Evolutionary conservation across 1,284 basidiomycete species (phyloP), one percentile per base, ranked within the genome.

Genomic region (Ustilago loliicola): DNA sequence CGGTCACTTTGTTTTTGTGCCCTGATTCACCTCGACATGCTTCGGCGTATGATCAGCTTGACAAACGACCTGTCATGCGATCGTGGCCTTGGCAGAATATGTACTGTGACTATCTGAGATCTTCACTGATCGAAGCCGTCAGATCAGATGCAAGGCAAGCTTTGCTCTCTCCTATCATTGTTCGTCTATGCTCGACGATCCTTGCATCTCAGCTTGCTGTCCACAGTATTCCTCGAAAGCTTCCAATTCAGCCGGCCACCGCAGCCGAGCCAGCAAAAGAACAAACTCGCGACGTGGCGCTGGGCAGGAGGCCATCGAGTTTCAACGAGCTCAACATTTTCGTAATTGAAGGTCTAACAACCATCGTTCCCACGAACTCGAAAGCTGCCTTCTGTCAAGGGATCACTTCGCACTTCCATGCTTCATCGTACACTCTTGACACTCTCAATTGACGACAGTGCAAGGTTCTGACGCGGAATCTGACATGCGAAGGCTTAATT

Each of bases 201-300:
- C 51, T 59, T 65, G 55, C 63, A 52, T 36, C 34, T 45, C 36
- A 52, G 48, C 54, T 23, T 25, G 65, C 51, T 61, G 58, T 21
- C 48, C 5, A 19, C 2, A 25, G 48, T 55, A 68, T 68, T 68
- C 66, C 66, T 53, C 48, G 60, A 68, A 63, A 19, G 6, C 27
- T 62, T 68, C 60, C 55, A 55, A n/a, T 23, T 50, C 27, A 7
- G 15, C 48, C 45, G 45, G 45, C 21, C 45, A 47, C 45, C 36
- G 36, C 45, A 47, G 17, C 45, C 45, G 45, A 47, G 45, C n/a
- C 40, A 30, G 2, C 25, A 15, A 15, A 29, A n/a, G 15, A 21
- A 7, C 1, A 32, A 30, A 10, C 21, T 58, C 40, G 56, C 56
- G 56, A 59, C 57, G 57, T 59, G 57, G 45, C 45, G 21, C 15